Evolutionary conservation across 2,329 filamentous ascomycete species (phyloP).

Genomic region (Diaporthe sp.): DNA sequence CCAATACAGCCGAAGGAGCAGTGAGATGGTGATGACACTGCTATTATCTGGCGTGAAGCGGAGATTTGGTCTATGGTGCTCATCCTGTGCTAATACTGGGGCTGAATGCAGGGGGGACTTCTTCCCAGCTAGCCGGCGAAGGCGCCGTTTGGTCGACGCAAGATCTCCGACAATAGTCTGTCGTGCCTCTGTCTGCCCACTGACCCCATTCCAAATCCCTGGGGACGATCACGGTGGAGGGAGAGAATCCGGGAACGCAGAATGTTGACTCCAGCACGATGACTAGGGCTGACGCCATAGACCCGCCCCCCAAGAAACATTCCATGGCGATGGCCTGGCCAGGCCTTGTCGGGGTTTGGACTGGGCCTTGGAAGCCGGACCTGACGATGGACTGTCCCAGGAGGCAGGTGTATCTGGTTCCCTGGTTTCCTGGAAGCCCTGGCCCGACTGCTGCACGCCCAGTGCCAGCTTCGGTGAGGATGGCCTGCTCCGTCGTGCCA

Average conservation of each 20-base stretch:
- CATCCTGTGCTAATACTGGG: slow-evolving; percentile 15
- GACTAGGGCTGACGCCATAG: slow-evolving; percentile 28
- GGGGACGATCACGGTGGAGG: slow-evolving; percentile 20
- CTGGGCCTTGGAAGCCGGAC: slow-evolving; percentile 16
- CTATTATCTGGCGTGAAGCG: neutral
- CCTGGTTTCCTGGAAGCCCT: neutral
- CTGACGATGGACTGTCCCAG: slow-evolving; percentile 1
- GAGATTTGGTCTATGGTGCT: slow-evolving; percentile 24
- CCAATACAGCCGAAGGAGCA: slow-evolving; percentile 14
- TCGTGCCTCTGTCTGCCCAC: neutral
- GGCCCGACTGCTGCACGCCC: neutral
- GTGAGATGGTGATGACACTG: slow-evolving; percentile 1
- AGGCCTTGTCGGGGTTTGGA: neutral
- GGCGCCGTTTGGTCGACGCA: slow-evolving; percentile 12
- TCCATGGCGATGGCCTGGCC: slow-evolving; percentile 22
- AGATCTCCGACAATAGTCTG: neutral
- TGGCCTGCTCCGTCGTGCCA: slow-evolving; percentile 11
- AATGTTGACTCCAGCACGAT: slow-evolving; percentile 9
- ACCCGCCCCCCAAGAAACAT: slow-evolving; percentile 16
- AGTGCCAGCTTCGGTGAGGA: slow-evolving; percentile 23
- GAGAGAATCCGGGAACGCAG: slow-evolving; percentile 5
- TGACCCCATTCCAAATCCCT: slow-evolving; percentile 10
- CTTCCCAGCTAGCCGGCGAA: slow-evolving; percentile 18
- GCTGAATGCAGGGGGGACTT: slow-evolving; percentile 17
- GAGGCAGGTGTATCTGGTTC: neutral